Evolutionary conservation across 2,329 filamentous ascomycete genomes (phyloP).

Genomic region (Rosellinia necatrix): DNA sequence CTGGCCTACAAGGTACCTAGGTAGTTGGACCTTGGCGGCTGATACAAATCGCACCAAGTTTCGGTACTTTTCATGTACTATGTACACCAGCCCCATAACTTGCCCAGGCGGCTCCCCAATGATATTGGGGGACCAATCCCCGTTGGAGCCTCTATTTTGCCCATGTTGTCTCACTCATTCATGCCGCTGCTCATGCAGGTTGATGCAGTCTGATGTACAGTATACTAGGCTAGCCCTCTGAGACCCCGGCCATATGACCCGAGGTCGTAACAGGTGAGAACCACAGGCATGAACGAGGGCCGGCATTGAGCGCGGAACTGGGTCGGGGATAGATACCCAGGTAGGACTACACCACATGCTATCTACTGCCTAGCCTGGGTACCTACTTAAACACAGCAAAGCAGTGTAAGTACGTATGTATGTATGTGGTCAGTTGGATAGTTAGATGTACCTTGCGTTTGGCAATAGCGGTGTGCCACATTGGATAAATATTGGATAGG

Average conservation of each 20-base stretch:
- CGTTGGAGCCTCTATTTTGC: background rate
- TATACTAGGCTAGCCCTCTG: constrained; percentile 20
- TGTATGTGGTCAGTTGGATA: background rate
- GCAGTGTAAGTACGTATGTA: background rate
- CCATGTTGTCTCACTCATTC: constrained; percentile 16
- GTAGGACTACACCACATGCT: background rate
- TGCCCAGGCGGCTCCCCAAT: constrained; percentile 35
- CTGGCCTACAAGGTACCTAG: too few species aligned
- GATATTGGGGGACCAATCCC: constrained; percentile 24
- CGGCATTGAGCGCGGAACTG: constrained; percentile 30
- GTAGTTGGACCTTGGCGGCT: background rate
- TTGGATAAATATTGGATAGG: too few species aligned
- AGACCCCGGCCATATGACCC: constrained; percentile 35
- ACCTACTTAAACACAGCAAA: too few species aligned
- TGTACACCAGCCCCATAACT: constrained; percentile 30
- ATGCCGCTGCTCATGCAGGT: constrained; percentile 18
- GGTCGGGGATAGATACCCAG: background rate
- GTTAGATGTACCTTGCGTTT: too few species aligned
- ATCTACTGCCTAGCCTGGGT: too few species aligned
- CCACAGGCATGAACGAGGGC: constrained; percentile 32
- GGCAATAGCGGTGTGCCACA: too few species aligned
- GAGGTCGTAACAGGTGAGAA: constrained; percentile 18
- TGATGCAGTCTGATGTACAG: constrained; percentile 10
- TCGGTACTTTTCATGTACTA: constrained; percentile 29
- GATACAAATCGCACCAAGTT: constrained; percentile 13